Evolutionary conservation across 805 yeast species (phyloP), one percentile per base, ranked within the genome.

Genomic region (Myxozyma monticola): DNA sequence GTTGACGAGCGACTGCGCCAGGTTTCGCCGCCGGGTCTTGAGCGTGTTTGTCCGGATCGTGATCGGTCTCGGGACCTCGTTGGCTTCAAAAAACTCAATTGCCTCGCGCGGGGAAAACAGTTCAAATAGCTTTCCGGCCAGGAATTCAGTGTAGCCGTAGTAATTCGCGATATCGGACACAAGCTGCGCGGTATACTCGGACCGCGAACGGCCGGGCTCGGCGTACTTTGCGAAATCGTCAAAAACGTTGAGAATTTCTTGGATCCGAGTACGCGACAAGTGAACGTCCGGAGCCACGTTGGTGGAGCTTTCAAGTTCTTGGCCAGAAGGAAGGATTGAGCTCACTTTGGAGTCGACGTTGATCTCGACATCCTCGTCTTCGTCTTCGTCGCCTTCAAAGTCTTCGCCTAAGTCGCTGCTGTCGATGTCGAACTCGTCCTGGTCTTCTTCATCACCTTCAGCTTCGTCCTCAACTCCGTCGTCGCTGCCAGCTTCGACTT

Each of bases 31-130:
- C 72, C 96, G 84, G 3, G 98, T 86, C 65, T 85, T 87, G 59
- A 93, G 76, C 15, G 99, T 93, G 70, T 93, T 93, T n/a, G 99
- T 90, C 76, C 99, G 85, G 62, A 93, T 90, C 18, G 98, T 93
- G 50, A 93, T 78, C 42, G 99, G 99, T 68, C 99, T 80, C 28
- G 96, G 85, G 49, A 91, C 87, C 73, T 93, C 99, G 71, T 93
- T 93, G 30, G 99, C 98, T 74, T 93, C 99, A 62, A 93, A 93
- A 66, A 93, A 93, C 70, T 93, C 99, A 78, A 93, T 79, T 12
- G 99, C 98, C 74, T 93, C 99, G 9, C 93, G 77, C 34, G 98
- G 97, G 17, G 95, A 80, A 67, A 93, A 93, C 54, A 93, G 75
- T 62, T 90, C 81, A 75, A 90, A 93, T 51, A 91, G 76, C 71